Evolutionary conservation across 116 monocot genomes (phyloP).

Genomic region (Papilionanthe hybrid): DNA sequence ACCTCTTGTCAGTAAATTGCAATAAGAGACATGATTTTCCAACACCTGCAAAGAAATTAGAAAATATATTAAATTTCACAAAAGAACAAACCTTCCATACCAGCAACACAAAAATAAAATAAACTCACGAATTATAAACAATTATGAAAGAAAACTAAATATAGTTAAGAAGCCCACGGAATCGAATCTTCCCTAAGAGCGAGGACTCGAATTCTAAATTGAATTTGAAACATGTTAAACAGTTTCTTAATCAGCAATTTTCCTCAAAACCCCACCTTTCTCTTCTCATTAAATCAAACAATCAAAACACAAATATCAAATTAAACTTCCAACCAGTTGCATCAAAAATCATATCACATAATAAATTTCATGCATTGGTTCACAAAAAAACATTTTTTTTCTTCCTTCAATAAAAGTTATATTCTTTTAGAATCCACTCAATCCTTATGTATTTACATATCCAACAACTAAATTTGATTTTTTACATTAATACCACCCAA

Average conservation of each 20-base stretch:
- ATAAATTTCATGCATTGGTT: neutral
- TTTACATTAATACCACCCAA: no score
- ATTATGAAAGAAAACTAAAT: neutral
- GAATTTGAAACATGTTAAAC: no score
- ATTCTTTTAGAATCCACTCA: neutral
- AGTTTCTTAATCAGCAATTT: neutral
- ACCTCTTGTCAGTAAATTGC: conserved; percentile 91
- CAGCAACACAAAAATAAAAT: neutral
- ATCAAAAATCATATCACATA: neutral
- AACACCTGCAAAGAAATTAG: conserved; percentile 47
- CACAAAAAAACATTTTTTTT: neutral
- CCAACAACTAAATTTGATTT: no score
- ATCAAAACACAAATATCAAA: neutral
- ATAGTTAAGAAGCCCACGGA: neutral
- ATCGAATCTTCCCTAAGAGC: no score
- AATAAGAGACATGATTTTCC: conserved; percentile 96
- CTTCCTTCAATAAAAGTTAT: neutral
- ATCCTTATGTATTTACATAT: neutral
- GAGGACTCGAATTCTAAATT: no score
- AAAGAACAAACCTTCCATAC: neutral
- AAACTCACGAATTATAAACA: neutral
- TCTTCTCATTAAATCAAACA: neutral
- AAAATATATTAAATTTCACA: neutral
- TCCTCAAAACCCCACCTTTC: neutral
- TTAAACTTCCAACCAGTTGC: neutral